Conservation (phyloP, 2,329 filamentous ascomycete genomes). For the Sphaerulina musiva region DNA sequence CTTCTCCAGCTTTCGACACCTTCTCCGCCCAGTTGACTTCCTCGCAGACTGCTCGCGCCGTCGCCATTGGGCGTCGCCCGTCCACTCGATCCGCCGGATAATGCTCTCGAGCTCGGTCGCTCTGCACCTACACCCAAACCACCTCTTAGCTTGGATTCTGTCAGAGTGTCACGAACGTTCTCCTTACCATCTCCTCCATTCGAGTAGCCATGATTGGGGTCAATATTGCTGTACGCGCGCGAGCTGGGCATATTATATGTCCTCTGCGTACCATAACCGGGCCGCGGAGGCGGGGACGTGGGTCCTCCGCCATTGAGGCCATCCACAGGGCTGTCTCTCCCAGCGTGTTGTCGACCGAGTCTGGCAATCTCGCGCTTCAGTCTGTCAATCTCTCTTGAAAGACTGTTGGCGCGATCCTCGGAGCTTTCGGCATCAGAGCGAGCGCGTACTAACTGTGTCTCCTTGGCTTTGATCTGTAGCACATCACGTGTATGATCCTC, state of each 20-base stretch:
- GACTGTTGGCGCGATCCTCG: conserved; percentile 75
- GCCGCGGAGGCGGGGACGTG: conserved; percentile 14
- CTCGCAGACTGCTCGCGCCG: conserved; percentile 7
- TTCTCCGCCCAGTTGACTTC: conserved; percentile 33
- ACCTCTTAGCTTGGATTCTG: conserved; percentile 23
- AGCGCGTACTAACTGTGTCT: conserved; percentile 90
- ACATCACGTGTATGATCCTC: conserved; percentile 96
- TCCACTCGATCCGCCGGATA: conserved; percentile 23
- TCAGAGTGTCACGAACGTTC: conserved; percentile 28
- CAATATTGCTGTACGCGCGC: conserved; percentile 12
- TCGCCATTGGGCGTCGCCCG: conserved; percentile 44
- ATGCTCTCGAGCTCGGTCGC: conserved; percentile 16
- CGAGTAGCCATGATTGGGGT: conserved; percentile 3
- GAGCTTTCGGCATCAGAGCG: conserved; percentile 83
- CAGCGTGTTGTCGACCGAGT: conserved; percentile 47
- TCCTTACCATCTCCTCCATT: conserved; percentile 42
- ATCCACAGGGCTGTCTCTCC: conserved; percentile 26
- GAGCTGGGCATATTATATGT: conserved; percentile 21
- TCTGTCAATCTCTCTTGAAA: conserved; percentile 82
- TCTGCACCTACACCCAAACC: conserved; percentile 13
- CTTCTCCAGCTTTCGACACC: conserved; percentile 91
- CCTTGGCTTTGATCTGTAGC: conserved; percentile 94
- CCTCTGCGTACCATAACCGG: conserved; percentile 21
- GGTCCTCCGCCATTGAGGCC: conserved; percentile 12
- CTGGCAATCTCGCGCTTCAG: conserved; percentile 75